phyloP scores from a whole-genome alignment of 305 asterid genomes.

The Fraxinus floribunda region DNA sequence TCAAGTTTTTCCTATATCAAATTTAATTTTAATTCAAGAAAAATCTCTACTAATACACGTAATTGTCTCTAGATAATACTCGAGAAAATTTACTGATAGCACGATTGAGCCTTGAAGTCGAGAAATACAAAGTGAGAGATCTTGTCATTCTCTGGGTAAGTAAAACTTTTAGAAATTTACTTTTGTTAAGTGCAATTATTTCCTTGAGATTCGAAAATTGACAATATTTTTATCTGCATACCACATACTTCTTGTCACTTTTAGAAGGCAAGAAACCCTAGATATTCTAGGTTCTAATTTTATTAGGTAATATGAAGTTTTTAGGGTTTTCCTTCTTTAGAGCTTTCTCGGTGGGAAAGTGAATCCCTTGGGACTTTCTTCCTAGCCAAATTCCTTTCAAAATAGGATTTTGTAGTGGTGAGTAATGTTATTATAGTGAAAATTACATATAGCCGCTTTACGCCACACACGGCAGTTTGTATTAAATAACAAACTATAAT shows the following conservation, averaged over 20 bases:
- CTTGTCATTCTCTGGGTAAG: background rate
- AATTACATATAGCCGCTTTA: too few species aligned
- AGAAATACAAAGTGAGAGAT: background rate
- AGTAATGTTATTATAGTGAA: too few species aligned
- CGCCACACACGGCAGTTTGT: too few species aligned
- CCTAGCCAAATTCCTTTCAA: too few species aligned
- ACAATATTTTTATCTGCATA: background rate
- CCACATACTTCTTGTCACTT: background rate
- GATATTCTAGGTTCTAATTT: background rate
- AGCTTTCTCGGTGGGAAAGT: background rate
- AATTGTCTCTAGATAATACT: background rate
- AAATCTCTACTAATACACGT: background rate
- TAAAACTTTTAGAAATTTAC: too few species aligned
- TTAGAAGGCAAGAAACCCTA: background rate
- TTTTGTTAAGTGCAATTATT: too few species aligned
- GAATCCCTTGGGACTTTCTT: background rate
- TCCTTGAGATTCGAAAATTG: background rate
- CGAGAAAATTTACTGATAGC: background rate
- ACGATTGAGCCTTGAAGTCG: background rate
- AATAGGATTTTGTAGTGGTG: background rate
- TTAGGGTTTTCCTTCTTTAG: background rate
- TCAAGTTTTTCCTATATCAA: background rate
- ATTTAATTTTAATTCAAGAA: background rate
- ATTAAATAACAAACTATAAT: too few species aligned
- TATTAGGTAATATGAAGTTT: background rate